These are phyloP conservation scores for Pythium graminicola DNA, from an alignment of 352 stramenopile genomes.

Conservation along the genomic window DNA sequence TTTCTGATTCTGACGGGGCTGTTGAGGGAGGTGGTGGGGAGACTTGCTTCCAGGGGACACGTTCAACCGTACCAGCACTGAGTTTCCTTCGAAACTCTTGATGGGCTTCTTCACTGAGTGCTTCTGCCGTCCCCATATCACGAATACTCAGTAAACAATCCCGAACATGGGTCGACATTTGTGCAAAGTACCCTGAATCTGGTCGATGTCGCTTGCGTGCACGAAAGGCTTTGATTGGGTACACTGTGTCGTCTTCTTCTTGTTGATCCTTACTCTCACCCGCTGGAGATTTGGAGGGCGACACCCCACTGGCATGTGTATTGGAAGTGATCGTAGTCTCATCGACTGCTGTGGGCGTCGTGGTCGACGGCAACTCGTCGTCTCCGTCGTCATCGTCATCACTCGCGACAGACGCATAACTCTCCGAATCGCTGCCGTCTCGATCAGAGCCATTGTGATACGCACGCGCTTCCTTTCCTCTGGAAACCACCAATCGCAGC, in stretches of 20 bases:
- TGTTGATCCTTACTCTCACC: not conserved
- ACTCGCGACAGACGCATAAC: slow-evolving; percentile 64
- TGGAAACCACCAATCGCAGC: slow-evolving; percentile 66
- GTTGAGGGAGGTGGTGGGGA: slow-evolving; percentile 20
- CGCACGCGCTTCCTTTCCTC: slow-evolving; percentile 59
- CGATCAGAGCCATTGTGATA: slow-evolving; percentile 30
- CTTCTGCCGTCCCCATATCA: slow-evolving; percentile 36
- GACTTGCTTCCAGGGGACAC: slow-evolving; percentile 72
- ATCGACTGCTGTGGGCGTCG: not conserved
- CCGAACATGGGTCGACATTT: slow-evolving; percentile 81
- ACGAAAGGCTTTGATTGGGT: slow-evolving; percentile 68
- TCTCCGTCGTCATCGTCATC: slow-evolving; percentile 50
- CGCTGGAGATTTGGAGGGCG: not conserved
- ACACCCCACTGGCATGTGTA: not conserved
- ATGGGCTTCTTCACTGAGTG: slow-evolving; percentile 53
- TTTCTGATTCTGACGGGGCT: slow-evolving; percentile 15
- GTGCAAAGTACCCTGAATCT: slow-evolving; percentile 74
- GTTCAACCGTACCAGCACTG: slow-evolving; percentile 50
- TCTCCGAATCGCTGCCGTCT: slow-evolving; percentile 55
- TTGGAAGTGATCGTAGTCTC: not conserved
- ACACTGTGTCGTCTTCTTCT: slow-evolving; percentile 20
- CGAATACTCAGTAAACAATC: slow-evolving; percentile 77
- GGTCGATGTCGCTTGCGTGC: slow-evolving; percentile 77
- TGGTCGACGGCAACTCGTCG: slow-evolving; percentile 14
- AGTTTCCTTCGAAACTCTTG: slow-evolving; percentile 70